phyloP scores from a whole-genome alignment of 164 flowering plant species.

The Warburgia ugandensis region DNA sequence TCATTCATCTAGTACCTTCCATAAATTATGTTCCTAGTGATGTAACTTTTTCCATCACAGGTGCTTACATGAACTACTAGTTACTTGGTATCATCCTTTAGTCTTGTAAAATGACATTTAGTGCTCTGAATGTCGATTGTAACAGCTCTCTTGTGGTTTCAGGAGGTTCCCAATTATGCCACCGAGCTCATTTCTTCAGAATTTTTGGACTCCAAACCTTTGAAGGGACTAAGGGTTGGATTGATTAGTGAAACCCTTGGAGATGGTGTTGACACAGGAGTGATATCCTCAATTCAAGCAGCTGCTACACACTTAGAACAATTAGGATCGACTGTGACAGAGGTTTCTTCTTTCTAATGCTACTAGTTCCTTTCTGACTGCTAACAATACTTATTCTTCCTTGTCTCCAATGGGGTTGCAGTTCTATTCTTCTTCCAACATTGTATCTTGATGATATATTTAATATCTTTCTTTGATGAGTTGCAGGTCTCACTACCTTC shows the following conservation, averaged over 20 bases:
- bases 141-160: constrained; percentile 12
- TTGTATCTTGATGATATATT: not conserved
- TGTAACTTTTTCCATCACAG: no score
- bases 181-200: constrained; percentile 40
- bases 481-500: constrained; percentile 87
- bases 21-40: no score
- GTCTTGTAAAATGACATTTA: no score
- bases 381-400: not conserved
- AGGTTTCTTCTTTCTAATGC: constrained; percentile 36
- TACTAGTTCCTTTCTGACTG: not conserved
- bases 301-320: constrained; percentile 84
- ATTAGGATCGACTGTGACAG: constrained; percentile 68
- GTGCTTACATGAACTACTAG: no score
- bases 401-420: not conserved
- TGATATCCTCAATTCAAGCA: constrained; percentile 48
- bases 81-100: no score
- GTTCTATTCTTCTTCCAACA: not conserved
- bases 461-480: constrained; percentile 7
- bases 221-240: constrained; percentile 83
- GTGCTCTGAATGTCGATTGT: no score
- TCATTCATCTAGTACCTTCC: no score
- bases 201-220: constrained; percentile 54
- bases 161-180: constrained; percentile 78
- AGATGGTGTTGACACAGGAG: constrained; percentile 71
- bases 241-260: constrained; percentile 76